Percentiles rank a stretch among this genome's conserved stretches.
phyloP scores from a whole-genome alignment of 2,329 filamentous ascomycete species.

The Pezicula carpinea region DNA sequence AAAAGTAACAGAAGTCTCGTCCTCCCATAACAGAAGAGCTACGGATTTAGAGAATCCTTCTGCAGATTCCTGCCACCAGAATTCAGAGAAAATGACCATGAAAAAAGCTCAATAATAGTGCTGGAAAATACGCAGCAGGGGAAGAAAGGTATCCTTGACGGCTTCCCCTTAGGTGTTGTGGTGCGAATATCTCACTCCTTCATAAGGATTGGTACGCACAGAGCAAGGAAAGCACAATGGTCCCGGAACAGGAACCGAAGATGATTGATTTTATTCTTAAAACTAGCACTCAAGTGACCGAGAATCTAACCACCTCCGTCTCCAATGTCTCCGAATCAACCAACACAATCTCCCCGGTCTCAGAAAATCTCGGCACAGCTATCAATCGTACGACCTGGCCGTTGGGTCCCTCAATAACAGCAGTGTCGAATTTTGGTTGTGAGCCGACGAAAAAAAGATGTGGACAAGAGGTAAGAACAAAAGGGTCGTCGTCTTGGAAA shows the following conservation, averaged over 20 bases:
- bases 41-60: no score
- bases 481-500: slow-evolving; percentile 89
- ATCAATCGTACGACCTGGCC: slow-evolving; percentile 73
- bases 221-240: neutral
- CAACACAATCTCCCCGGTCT: slow-evolving; percentile 74
- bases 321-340: slow-evolving; percentile 84
- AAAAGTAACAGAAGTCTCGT: no score
- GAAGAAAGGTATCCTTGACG: no score
- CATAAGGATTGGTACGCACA: no score
- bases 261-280: neutral
- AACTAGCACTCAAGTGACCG: slow-evolving; percentile 8
- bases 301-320: slow-evolving; percentile 22
- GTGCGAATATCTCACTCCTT: no score
- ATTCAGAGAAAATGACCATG: no score
- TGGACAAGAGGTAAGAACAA: slow-evolving; percentile 79
- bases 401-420: slow-evolving; percentile 59
- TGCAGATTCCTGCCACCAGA: no score
- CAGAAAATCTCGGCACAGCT: slow-evolving; percentile 76
- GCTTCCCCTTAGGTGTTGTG: no score
- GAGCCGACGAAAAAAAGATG: slow-evolving; percentile 90
- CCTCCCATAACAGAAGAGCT: no score
- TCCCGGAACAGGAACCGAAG: neutral
- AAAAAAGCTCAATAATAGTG: no score
- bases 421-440: slow-evolving; percentile 73
- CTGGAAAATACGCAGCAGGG: no score